phyloP scores from a whole-genome alignment of 2,329 filamentous ascomycete species.

The Nothophaeocryptopus gaeumannii region DNA sequence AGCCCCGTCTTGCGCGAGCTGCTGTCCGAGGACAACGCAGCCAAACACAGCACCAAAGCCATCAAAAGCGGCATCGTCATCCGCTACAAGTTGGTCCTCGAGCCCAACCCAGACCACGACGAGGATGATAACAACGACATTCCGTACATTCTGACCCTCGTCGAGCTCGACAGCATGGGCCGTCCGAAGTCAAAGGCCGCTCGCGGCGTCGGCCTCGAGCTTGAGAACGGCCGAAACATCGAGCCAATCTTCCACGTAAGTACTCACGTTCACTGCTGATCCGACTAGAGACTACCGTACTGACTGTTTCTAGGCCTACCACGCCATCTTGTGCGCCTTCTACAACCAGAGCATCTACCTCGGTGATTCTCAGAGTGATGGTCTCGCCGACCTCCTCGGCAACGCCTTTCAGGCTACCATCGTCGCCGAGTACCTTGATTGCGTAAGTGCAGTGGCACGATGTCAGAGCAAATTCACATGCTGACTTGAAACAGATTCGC shows the following conservation, averaged over 20 bases:
- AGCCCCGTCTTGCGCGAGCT: conserved; percentile 24
- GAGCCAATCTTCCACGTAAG: conserved; percentile 17
- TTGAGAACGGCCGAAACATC: conserved; percentile 24
- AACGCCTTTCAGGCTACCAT: conserved; percentile 43
- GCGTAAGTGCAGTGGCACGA: conserved; percentile 27
- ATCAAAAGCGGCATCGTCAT: conserved; percentile 24
- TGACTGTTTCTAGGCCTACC: conserved; percentile 35
- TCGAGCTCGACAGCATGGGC: conserved; percentile 22
- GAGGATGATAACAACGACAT: conserved; percentile 10
- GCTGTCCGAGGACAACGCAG: conserved; percentile 25
- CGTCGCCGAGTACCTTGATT: conserved; percentile 48
- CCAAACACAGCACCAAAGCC: conserved; percentile 31
- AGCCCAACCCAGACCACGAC: conserved; percentile 15
- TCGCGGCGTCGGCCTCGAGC: conserved; percentile 17
- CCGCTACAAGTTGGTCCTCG: conserved; percentile 26
- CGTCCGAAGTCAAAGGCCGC: conserved; percentile 7
- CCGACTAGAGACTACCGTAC: not conserved
- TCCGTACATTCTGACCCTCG: conserved; percentile 13
- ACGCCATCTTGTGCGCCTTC: conserved; percentile 47
- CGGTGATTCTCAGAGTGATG: conserved; percentile 37
- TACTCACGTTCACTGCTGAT: conserved; percentile 8
- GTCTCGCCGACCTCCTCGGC: conserved; percentile 40
- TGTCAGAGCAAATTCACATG: not conserved
- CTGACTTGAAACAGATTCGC: conserved; percentile 21
- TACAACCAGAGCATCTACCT: conserved; percentile 45